These are phyloP conservation scores for Juglanconis oblonga DNA, from an alignment of 2,329 filamentous ascomycete genomes.

Conservation along the genomic window DNA sequence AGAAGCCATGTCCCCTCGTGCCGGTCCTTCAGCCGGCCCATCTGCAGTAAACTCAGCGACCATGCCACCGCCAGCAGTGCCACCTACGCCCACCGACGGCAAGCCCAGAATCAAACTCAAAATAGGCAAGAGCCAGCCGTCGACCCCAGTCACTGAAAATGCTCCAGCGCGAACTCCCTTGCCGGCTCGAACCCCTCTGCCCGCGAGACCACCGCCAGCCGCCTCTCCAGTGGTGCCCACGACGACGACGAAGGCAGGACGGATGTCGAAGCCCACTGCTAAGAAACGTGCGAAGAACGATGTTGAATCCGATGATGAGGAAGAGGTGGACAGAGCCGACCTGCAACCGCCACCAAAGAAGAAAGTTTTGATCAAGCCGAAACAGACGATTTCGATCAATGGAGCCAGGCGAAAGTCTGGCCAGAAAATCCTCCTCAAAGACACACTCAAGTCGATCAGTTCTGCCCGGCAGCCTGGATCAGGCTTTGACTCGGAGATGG, in stretches of 20 bases:
- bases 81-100: constrained; percentile 17
- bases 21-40: not conserved
- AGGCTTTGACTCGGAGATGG: constrained; percentile 94
- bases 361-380: constrained; percentile 33
- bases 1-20: not conserved
- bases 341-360: constrained; percentile 27
- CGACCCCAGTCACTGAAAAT: constrained; percentile 25
- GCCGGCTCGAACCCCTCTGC: constrained; percentile 25
- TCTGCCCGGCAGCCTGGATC: constrained; percentile 68
- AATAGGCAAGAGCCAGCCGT: constrained; percentile 23
- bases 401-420: constrained; percentile 24
- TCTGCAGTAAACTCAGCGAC: constrained; percentile 4
- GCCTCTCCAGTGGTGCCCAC: constrained; percentile 21
- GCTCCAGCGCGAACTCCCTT: constrained; percentile 14
- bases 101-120: constrained; percentile 26
- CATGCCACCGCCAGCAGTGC: constrained; percentile 17
- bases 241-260: constrained; percentile 57
- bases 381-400: constrained; percentile 54
- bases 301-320: constrained; percentile 46
- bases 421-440: constrained; percentile 44
- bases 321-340: constrained; percentile 4
- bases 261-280: constrained; percentile 57
- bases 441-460: constrained; percentile 17
- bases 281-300: constrained; percentile 62
- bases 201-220: constrained; percentile 29